Evolutionary conservation across 1,139 yeast genomes (phyloP).

Genomic region (Petasospora fabianii): DNA sequence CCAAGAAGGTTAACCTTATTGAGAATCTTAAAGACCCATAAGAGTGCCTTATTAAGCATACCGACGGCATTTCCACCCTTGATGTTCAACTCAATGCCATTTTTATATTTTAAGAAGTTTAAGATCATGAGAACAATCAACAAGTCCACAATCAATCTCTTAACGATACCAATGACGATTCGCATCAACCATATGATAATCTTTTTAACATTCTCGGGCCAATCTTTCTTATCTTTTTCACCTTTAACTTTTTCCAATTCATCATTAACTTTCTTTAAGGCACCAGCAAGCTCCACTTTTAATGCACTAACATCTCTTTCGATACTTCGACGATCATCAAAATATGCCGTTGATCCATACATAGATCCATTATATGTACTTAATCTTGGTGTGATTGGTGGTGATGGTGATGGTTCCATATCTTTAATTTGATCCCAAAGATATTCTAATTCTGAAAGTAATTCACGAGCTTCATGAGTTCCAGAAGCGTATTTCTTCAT

Average conservation of each 20-base stretch:
- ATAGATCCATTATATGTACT: conserved; percentile 14
- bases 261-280: conserved; percentile 20
- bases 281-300: conserved; percentile 22
- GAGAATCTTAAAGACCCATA: conserved; percentile 16
- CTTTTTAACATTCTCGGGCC: conserved; percentile 15
- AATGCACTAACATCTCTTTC: conserved; percentile 20
- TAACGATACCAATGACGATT: conserved; percentile 12
- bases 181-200: conserved; percentile 9
- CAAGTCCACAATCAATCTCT: conserved; percentile 18
- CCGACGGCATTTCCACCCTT: conserved; percentile 8
- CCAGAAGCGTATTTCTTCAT: conserved; percentile 71
- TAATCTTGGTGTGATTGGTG: conserved; percentile 20
- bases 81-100: conserved; percentile 17
- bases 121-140: conserved; percentile 19
- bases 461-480: conserved; percentile 63
- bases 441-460: conserved; percentile 62
- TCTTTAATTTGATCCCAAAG: conserved; percentile 75
- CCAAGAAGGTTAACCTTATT: conserved; percentile 18
- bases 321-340: conserved; percentile 6
- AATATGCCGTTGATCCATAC: conserved; percentile 12
- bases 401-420: conserved; percentile 28
- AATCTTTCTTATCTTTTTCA: conserved; percentile 11
- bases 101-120: conserved; percentile 20
- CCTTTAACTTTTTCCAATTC: conserved; percentile 15
- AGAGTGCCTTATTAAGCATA: conserved; percentile 11